These are phyloP conservation scores for Sarcomyxa edulis DNA, from an alignment of 768 basidiomycete genomes.

Conservation along the genomic window DNA sequence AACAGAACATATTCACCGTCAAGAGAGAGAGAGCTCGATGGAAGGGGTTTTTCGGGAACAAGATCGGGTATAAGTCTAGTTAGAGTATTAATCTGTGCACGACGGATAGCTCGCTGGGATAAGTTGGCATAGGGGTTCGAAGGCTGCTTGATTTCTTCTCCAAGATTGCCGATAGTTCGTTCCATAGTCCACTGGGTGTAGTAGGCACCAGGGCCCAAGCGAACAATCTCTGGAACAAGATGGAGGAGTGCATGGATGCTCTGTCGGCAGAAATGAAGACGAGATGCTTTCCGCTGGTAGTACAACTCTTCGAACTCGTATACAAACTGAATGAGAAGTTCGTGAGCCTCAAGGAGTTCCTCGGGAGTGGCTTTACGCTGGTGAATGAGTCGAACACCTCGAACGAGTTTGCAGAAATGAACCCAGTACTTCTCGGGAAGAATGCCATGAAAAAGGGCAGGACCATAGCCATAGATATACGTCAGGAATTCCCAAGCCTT, in stretches of 20 bases:
- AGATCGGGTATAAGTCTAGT: constrained; percentile 3
- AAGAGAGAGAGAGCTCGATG: neutral
- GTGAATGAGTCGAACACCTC: constrained; percentile 3
- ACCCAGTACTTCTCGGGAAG: constrained; percentile 4
- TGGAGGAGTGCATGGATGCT: constrained; percentile 6
- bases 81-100: constrained; percentile 5
- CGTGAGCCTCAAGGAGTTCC: constrained; percentile 3
- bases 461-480: constrained; percentile 23
- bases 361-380: neutral
- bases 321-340: constrained; percentile 4
- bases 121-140: constrained; percentile 7
- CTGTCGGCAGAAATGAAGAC: constrained; percentile 6
- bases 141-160: constrained; percentile 6
- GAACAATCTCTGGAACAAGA: constrained; percentile 1
- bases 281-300: constrained; percentile 3
- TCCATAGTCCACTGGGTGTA: constrained; percentile 7
- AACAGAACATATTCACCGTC: constrained; percentile 3
- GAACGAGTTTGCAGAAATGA: constrained; percentile 6
- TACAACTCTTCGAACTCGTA: constrained; percentile 7
- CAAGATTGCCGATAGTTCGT: constrained; percentile 6
- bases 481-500: constrained; percentile 29
- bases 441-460: neutral
- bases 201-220: neutral
- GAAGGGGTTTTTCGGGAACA: constrained; percentile 8
- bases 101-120: constrained; percentile 3